phyloP scores from a whole-genome alignment of 2,329 filamentous ascomycete genomes.

The Lachnellula hyalina region DNA sequence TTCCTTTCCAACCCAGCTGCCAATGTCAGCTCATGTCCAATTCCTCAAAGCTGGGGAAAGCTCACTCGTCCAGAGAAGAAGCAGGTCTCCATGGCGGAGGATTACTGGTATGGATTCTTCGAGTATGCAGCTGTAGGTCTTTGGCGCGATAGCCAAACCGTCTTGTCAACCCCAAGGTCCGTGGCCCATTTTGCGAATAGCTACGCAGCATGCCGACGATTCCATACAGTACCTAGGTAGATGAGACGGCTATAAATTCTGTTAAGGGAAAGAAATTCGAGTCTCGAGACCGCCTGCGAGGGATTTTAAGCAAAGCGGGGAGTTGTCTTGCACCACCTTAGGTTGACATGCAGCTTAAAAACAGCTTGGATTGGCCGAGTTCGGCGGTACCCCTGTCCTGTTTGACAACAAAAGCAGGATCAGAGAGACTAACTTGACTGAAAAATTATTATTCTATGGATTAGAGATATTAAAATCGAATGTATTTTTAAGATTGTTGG shows the following conservation, averaged over 20 bases:
- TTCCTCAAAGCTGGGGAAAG: background rate
- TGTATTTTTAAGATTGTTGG: no score
- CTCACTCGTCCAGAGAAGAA: conserved; percentile 60
- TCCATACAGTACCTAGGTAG: conserved; percentile 24
- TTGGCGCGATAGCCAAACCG: conserved; percentile 13
- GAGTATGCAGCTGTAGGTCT: conserved; percentile 8
- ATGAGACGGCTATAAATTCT: background rate
- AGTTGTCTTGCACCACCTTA: background rate
- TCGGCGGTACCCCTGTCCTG: background rate
- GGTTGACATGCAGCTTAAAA: background rate
- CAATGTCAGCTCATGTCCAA: conserved; percentile 8
- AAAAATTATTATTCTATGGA: no score
- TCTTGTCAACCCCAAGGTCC: conserved; percentile 25
- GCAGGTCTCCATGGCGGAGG: conserved; percentile 54
- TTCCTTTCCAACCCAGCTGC: conserved; percentile 86
- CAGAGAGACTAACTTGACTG: no score
- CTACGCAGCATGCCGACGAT: conserved; percentile 32
- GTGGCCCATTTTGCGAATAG: conserved; percentile 29
- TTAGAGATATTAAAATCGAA: no score
- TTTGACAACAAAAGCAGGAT: background rate
- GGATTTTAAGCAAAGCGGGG: background rate
- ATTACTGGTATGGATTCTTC: conserved; percentile 11
- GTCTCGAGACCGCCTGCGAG: background rate
- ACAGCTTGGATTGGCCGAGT: background rate
- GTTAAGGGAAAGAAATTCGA: background rate